Conservation (phyloP, 495 filamentous ascomycete genomes). For the Pseudevernia furfuracea region DNA sequence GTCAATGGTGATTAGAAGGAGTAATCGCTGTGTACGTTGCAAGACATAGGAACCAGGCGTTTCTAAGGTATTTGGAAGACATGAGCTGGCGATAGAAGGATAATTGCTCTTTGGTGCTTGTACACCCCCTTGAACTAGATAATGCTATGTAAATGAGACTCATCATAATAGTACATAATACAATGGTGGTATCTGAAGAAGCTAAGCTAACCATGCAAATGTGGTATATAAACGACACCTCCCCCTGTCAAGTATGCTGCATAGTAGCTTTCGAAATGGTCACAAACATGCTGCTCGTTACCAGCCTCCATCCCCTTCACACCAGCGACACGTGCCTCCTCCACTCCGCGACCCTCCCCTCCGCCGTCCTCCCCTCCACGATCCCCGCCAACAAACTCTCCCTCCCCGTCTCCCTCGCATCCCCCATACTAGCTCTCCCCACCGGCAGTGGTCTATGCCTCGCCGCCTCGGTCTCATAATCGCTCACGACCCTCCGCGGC, state of each 20-base stretch:
- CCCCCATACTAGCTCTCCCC: background rate
- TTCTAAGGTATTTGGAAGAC: background rate
- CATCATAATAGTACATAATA: background rate
- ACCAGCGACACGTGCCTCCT: constrained; percentile 20
- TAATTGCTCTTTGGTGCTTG: background rate
- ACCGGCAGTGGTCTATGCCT: constrained; percentile 4
- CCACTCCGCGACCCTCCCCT: constrained; percentile 26
- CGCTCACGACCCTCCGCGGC: background rate
- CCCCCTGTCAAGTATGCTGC: background rate
- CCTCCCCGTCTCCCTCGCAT: background rate
- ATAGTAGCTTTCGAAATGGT: too few species aligned
- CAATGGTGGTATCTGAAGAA: background rate
- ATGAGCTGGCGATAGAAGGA: background rate
- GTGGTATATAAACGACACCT: background rate
- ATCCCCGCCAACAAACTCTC: constrained; percentile 25
- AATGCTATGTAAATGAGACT: background rate
- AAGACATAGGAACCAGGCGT: background rate
- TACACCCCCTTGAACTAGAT: background rate
- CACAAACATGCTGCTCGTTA: background rate
- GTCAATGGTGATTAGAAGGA: constrained; percentile 11
- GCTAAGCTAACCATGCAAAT: background rate
- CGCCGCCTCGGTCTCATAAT: constrained; percentile 13
- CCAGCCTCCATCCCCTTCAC: background rate
- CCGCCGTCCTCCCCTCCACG: background rate
- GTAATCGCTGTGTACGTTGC: background rate